Conservation (phyloP, 2,329 filamentous ascomycete species). For the Penicillium sp. region DNA sequence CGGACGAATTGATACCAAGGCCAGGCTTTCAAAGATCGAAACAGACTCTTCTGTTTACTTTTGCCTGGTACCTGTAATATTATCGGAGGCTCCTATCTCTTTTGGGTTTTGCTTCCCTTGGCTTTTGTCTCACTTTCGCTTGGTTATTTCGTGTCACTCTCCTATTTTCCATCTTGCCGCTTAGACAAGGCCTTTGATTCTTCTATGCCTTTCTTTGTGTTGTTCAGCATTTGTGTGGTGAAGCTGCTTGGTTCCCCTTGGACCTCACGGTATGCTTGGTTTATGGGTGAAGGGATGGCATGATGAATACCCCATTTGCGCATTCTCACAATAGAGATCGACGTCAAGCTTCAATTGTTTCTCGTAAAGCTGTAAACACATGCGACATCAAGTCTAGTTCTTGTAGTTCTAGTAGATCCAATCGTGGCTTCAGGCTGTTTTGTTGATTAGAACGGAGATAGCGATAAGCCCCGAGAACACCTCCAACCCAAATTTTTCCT, state of each 20-base stretch:
- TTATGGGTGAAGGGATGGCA: conserved; percentile 15
- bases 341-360: conserved; percentile 7
- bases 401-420: not conserved
- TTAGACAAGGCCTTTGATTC: conserved; percentile 12
- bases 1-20: conserved; percentile 18
- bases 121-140: conserved; percentile 14
- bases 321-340: conserved; percentile 24
- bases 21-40: conserved; percentile 15
- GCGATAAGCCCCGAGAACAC: conserved; percentile 15
- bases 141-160: conserved; percentile 9
- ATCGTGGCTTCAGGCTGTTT: not conserved
- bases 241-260: conserved; percentile 3
- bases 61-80: conserved; percentile 37
- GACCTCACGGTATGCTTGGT: conserved; percentile 4
- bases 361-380: not conserved
- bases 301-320: conserved; percentile 24
- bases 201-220: conserved; percentile 8
- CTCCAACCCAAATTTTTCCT: conserved; percentile 17
- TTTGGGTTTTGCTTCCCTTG: conserved; percentile 8
- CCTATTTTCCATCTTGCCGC: conserved; percentile 10
- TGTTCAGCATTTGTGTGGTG: conserved; percentile 11
- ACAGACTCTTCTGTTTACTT: conserved; percentile 6
- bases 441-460: conserved; percentile 3
- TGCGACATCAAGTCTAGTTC: not conserved
- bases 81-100: conserved; percentile 24